Evolutionary conservation across 2,329 filamentous ascomycete genomes (phyloP).

Genomic region (Claviceps quebecensis): DNA sequence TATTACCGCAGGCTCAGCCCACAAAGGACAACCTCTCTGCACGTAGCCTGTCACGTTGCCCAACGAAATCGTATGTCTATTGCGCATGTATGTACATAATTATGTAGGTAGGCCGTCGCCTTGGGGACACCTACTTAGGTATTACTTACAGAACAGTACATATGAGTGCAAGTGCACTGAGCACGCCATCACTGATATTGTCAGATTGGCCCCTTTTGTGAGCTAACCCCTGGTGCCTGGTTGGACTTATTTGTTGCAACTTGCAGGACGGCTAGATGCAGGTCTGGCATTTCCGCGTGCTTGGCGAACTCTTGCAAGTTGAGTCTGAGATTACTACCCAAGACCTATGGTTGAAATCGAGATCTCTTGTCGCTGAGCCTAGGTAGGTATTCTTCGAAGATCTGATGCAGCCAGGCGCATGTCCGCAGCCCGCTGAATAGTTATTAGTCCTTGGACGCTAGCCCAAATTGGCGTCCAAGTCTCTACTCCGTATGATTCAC

Average conservation of each 20-base stretch:
- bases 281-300: slow-evolving; percentile 1
- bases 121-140: too few relatives aligned
- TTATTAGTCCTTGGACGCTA: background rate
- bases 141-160: too few relatives aligned
- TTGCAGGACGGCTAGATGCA: slow-evolving; percentile 1
- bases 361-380: background rate
- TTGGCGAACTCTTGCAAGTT: background rate
- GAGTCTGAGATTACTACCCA: background rate
- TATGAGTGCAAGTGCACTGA: too few relatives aligned
- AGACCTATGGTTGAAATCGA: background rate
- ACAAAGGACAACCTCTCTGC: too few relatives aligned
- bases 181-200: background rate
- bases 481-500: background rate
- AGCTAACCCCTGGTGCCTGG: background rate
- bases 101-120: too few relatives aligned
- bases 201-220: background rate
- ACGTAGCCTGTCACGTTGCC: too few relatives aligned
- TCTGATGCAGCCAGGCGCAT: background rate
- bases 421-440: too few relatives aligned
- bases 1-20: too few relatives aligned
- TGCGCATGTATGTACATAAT: too few relatives aligned
- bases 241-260: background rate
- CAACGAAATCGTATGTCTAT: too few relatives aligned
- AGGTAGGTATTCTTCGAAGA: background rate
- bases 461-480: background rate